These are phyloP conservation scores for Exophiala viscosa DNA, from an alignment of 2,329 filamentous ascomycete species.

Conservation along the genomic window DNA sequence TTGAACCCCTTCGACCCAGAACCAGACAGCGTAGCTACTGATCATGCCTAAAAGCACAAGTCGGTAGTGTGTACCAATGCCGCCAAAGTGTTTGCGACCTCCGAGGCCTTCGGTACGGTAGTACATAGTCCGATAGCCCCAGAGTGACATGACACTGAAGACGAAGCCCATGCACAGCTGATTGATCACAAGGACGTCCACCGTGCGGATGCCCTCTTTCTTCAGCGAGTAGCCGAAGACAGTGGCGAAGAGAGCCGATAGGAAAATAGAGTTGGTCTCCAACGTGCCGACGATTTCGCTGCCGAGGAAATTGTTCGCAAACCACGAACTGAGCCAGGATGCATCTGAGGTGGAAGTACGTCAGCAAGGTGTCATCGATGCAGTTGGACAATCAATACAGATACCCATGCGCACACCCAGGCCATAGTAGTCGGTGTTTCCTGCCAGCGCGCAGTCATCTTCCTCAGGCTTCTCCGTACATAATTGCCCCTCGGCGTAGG, in stretches of 20 bases:
- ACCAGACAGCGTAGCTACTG: conserved; percentile 18
- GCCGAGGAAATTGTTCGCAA: conserved; percentile 23
- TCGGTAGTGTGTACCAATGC: conserved; percentile 19
- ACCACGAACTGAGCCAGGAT: conserved; percentile 24
- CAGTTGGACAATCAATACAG: conserved; percentile 11
- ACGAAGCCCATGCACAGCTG: conserved; percentile 18
- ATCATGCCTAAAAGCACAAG: conserved; percentile 18
- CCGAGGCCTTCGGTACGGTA: conserved; percentile 18
- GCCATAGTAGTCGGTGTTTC: conserved; percentile 23
- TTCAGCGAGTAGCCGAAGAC: conserved; percentile 13
- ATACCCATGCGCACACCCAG: conserved; percentile 26
- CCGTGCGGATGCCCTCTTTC: conserved; percentile 9
- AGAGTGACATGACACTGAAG: conserved; percentile 19
- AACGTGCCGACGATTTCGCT: conserved; percentile 16
- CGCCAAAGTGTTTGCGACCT: conserved; percentile 19
- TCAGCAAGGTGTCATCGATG: background rate
- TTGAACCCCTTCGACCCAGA: conserved; percentile 16
- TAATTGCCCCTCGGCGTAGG: background rate
- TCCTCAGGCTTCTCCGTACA: background rate
- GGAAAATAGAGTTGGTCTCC: conserved; percentile 24
- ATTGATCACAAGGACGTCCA: conserved; percentile 18
- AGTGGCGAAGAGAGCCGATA: conserved; percentile 11
- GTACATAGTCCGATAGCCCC: conserved; percentile 22
- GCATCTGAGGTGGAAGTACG: background rate
- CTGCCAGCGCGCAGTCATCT: conserved; percentile 2